Evolutionary conservation across 1,139 yeast species (phyloP).

Genomic region (Nakaseomyces delphensis): DNA sequence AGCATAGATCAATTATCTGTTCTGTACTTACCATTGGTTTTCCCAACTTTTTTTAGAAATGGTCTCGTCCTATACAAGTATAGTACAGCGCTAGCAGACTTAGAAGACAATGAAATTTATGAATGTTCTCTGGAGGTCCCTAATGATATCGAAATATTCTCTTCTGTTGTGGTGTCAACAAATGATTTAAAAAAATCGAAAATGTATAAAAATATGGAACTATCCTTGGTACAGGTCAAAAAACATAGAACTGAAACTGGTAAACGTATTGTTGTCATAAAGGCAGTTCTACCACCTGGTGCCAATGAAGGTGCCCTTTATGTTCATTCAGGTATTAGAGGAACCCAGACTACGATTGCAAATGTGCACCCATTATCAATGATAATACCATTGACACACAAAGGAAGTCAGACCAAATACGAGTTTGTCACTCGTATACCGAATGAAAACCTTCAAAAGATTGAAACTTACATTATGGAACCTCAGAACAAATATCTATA

Average conservation of each 20-base stretch:
- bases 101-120: slow-evolving; percentile 66
- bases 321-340: slow-evolving; percentile 64
- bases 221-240: slow-evolving; percentile 64
- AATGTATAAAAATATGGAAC: slow-evolving; percentile 36
- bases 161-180: slow-evolving; percentile 29
- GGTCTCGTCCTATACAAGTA: slow-evolving; percentile 54
- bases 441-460: slow-evolving; percentile 55
- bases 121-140: slow-evolving; percentile 74
- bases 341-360: slow-evolving; percentile 49
- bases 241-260: slow-evolving; percentile 46
- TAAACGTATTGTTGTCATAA: slow-evolving; percentile 62
- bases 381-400: slow-evolving; percentile 70
- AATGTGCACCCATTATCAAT: slow-evolving; percentile 63
- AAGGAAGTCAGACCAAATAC: slow-evolving; percentile 51
- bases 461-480: slow-evolving; percentile 72
- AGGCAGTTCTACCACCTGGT: slow-evolving; percentile 68
- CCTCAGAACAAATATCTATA: slow-evolving; percentile 69
- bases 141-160: slow-evolving; percentile 52
- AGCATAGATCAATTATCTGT: slow-evolving; percentile 74
- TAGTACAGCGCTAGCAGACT: slow-evolving; percentile 66
- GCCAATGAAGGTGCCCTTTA: slow-evolving; percentile 65
- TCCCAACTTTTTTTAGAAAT: slow-evolving; percentile 66
- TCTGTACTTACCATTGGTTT: slow-evolving; percentile 71
- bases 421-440: slow-evolving; percentile 70
- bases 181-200: slow-evolving; percentile 12